Evolutionary conservation across 164 flowering plant genomes (phyloP), one percentile per base, ranked within the genome.

Genomic region (Warburgia ugandensis): DNA sequence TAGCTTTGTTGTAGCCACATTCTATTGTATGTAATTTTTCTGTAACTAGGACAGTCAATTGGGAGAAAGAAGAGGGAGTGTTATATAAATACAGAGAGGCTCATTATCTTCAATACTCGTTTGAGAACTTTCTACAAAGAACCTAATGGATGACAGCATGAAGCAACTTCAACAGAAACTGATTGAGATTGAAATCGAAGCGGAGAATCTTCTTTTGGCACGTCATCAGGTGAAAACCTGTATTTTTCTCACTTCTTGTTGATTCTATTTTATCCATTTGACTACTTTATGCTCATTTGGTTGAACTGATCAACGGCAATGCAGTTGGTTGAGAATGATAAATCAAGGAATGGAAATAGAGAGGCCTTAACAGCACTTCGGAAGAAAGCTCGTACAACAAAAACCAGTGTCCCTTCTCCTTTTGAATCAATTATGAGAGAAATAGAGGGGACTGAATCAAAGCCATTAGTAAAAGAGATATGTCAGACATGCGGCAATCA

Each of bases 261-360:
- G 13, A 14, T 27, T 4, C 1, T 12, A 4, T n/a, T 27, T 27
- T 29, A 27, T 7, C 1, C 4, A 25, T 29, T 3, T 37, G 19
- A 32, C 35, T 50, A 25, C 20, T 23, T 27, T 39, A 33, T 22
- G n/a, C n/a, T n/a, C 11, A 7, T 33, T 30, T 45, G 8, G 48
- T 14, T 26, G 35, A 29, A 11, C 32, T 43, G 13, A 13, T 4
- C 38, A n/a, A 11, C 23, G 25, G 3, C 3, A 21, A 12, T 50
- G 62, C 73, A 92, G 91, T 44, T 88, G 33, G 83, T 88, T 53
- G 97, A 94, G 50, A 86, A 75, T 64, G 96, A 84, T 68, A 84
- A 64, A 58, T 6, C 76, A 56, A 73, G 95, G 58, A 80, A 94
- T 72, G 97, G 84, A 49, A 88, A 79, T 44, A 75, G 95, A 62